Evolutionary conservation across 768 basidiomycete species (phyloP).

Genomic region (Ephemerocybe angulata): DNA sequence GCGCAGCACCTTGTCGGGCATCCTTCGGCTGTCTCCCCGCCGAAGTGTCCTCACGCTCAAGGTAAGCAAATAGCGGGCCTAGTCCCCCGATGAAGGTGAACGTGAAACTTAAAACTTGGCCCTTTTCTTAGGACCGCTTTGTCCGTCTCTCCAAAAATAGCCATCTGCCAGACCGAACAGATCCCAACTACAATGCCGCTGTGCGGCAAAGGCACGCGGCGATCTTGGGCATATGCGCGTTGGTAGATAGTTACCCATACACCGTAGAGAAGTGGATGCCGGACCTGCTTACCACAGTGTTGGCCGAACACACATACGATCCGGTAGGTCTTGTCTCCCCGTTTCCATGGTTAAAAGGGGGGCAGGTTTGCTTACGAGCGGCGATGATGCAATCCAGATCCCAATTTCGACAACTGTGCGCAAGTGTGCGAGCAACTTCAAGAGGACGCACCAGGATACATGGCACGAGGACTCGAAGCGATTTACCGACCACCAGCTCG

Average conservation of each 20-base stretch:
- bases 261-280: constrained; percentile 96
- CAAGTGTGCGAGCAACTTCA: constrained; percentile 76
- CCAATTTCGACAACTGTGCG: constrained; percentile 84
- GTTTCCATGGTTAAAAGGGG: not conserved
- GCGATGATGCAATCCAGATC: no score
- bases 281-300: constrained; percentile 69
- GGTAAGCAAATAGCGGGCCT: no score
- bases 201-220: constrained; percentile 84
- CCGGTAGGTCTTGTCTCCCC: constrained; percentile 45
- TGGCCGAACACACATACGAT: constrained; percentile 83
- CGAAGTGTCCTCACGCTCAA: constrained; percentile 73
- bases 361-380: no score
- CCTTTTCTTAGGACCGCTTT: constrained; percentile 64
- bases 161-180: constrained; percentile 59
- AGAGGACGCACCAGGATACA: constrained; percentile 81
- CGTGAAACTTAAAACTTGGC: not conserved
- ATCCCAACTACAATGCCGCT: constrained; percentile 63
- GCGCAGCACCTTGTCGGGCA: constrained; percentile 71
- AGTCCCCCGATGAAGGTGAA: not conserved
- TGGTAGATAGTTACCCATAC: constrained; percentile 94
- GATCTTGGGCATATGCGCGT: constrained; percentile 88
- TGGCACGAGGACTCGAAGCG: constrained; percentile 87
- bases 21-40: constrained; percentile 76
- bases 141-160: constrained; percentile 67
- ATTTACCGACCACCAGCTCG: constrained; percentile 83